Percentiles rank a stretch among this genome's conserved stretches.
Conservation (phyloP, 495 filamentous ascomycete genomes). For the Rusavskia elegans region DNA sequence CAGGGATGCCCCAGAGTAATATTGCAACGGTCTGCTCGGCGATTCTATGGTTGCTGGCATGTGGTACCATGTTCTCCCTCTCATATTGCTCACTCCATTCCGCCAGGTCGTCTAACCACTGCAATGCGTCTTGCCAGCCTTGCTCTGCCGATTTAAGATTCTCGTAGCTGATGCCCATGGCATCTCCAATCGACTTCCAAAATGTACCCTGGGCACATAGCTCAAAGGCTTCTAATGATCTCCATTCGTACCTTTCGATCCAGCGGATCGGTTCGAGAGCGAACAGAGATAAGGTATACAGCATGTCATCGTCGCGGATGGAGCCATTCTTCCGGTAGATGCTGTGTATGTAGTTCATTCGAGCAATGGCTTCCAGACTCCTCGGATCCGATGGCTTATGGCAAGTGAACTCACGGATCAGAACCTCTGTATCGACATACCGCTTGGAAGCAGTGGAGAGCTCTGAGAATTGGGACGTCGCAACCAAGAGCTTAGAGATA, state of each 20-base stretch:
- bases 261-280: slow-evolving; percentile 42
- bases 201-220: slow-evolving; percentile 48
- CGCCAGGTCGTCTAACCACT: slow-evolving; percentile 47
- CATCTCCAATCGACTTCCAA: slow-evolving; percentile 50
- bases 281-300: slow-evolving; percentile 53
- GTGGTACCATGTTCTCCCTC: slow-evolving; percentile 38
- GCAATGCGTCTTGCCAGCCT: slow-evolving; percentile 43
- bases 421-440: slow-evolving; percentile 44
- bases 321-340: slow-evolving; percentile 40
- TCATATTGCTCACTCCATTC: slow-evolving; percentile 47
- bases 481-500: slow-evolving; percentile 39
- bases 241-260: slow-evolving; percentile 46
- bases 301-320: slow-evolving; percentile 47
- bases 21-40: slow-evolving; percentile 42
- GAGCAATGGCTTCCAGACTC: slow-evolving; percentile 34
- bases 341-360: slow-evolving; percentile 52
- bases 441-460: slow-evolving; percentile 38
- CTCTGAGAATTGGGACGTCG: slow-evolving; percentile 41
- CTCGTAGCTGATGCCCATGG: slow-evolving; percentile 38
- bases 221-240: slow-evolving; percentile 43
- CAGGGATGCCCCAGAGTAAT: slow-evolving; percentile 42
- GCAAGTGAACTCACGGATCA: slow-evolving; percentile 40
- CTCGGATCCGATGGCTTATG: slow-evolving; percentile 27
- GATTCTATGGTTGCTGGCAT: slow-evolving; percentile 30
- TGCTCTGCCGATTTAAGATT: slow-evolving; percentile 15